Base-by-base conservation (phyloP, 2,329 filamentous ascomycete genomes). In the Cordyceps javanica region DNA sequence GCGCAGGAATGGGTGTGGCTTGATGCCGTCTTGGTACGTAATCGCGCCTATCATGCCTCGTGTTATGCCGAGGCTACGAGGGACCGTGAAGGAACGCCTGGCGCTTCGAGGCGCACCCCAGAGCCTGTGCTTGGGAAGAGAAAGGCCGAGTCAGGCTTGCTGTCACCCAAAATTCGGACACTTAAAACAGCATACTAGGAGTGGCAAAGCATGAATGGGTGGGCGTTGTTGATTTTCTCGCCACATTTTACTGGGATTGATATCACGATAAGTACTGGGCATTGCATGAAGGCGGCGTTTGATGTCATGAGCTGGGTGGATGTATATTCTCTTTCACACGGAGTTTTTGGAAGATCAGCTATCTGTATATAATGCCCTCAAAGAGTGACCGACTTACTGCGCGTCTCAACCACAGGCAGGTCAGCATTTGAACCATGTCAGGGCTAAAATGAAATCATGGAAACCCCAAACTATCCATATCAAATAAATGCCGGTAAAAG, bases 1-100 rank as follows among this genome's bases (percentile, higher is more conserved):
- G 89, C 89, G 19, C 91, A 97, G 72, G 93, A 99, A 67, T 97
- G 92, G 82, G 93, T 99, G 41, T 97, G 94, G 90, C 87, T 91
- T 71, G 93, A 99, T 71, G 90, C 93, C 0, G 79, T 89, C 52
- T 82, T 87, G 62, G 83, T 95, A 30, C 89, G 89, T 36, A 84
- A 81, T 57, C 85, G 90, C 61, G 88, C 94, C 16, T 97, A 91
- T 66, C 94, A 99, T 71, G 91, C 88, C 11, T 95, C 86, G 56
- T 99, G 94, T 70, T 90, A 93, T 69, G 83, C 85, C 19, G 93
- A 97, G 73, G 88, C 90, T 32, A 88, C 82, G 36, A 87, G 85
- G 67, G 86, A 88, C 62, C 80, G 81, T 8, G 78, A 76, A 45
- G 73, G 69, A 28, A 77, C 74, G 14, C 75, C 75, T 11, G 64